Conservation (phyloP, 129 eudicot genomes). For the Arctium lappa region DNA sequence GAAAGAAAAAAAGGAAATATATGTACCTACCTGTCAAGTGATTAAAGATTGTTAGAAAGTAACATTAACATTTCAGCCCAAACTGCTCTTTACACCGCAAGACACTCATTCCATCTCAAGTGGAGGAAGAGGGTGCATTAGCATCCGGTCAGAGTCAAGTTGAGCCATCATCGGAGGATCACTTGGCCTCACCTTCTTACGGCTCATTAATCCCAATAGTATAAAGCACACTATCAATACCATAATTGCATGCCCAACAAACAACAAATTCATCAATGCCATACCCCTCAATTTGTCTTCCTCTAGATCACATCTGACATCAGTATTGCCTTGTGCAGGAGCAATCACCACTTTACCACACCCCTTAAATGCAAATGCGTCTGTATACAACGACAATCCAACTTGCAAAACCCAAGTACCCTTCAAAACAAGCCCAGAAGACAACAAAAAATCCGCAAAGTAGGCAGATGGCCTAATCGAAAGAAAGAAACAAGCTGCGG, state of each 20-base stretch:
- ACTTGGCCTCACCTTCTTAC: constrained; percentile 36
- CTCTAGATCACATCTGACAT: constrained; percentile 72
- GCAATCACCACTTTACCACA: constrained; percentile 43
- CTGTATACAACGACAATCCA: constrained; percentile 64
- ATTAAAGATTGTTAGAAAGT: neutral
- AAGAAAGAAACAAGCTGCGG: constrained; percentile 57
- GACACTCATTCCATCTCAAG: constrained; percentile 55
- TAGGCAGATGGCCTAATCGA: constrained; percentile 48
- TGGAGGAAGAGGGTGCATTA: constrained; percentile 52
- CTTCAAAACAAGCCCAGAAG: constrained; percentile 62
- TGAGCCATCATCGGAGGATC: constrained; percentile 51
- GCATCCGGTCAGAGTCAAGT: constrained; percentile 44
- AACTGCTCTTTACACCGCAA: neutral
- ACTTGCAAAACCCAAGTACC: constrained; percentile 81
- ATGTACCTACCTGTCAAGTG: neutral
- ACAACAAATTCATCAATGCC: constrained; percentile 63
- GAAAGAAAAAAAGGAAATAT: neutral
- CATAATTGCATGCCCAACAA: constrained; percentile 52
- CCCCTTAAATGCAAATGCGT: constrained; percentile 57
- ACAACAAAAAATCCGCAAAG: constrained; percentile 65
- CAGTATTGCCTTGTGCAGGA: constrained; percentile 28
- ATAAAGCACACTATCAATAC: constrained; percentile 39
- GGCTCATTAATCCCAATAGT: constrained; percentile 45
- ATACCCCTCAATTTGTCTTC: constrained; percentile 70
- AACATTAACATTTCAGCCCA: neutral